Percentiles rank a stretch among this genome's conserved stretches.
phyloP scores from a whole-genome alignment of 208 protist species.

The Acanthamoeba castellanii region DNA sequence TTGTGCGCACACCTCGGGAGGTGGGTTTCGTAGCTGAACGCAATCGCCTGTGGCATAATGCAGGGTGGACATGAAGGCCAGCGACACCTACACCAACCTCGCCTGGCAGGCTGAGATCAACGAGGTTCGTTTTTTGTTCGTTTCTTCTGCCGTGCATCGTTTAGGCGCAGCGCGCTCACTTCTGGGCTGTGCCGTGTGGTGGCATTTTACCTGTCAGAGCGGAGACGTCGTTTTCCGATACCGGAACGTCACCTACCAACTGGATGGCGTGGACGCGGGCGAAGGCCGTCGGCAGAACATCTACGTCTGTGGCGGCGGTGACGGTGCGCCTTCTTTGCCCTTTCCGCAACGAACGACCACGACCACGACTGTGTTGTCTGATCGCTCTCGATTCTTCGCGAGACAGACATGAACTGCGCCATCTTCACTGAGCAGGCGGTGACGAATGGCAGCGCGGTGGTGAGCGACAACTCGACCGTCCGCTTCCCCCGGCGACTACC shows the following conservation, averaged over 20 bases:
- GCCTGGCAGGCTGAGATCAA: constrained; percentile 37
- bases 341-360: neutral
- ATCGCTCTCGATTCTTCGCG: neutral
- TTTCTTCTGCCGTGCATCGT: neutral
- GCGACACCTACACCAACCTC: neutral
- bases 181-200: too few relatives aligned
- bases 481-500: neutral
- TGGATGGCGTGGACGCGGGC: neutral
- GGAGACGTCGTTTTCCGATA: constrained; percentile 28
- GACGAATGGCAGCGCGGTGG: neutral
- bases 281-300: constrained; percentile 25
- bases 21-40: too few relatives aligned
- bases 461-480: constrained; percentile 24
- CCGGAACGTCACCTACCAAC: neutral
- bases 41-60: neutral
- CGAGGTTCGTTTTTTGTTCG: neutral
- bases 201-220: neutral
- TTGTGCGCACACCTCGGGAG: too few relatives aligned
- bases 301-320: constrained; percentile 3
- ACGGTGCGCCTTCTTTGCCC: neutral
- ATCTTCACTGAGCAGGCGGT: neutral
- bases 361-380: neutral
- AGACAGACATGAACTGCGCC: constrained; percentile 14
- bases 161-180: too few relatives aligned
- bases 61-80: constrained; percentile 40